These are phyloP conservation scores for Adansonia digitata DNA, from an alignment of 345 rosid genomes.

Conservation along the genomic window DNA sequence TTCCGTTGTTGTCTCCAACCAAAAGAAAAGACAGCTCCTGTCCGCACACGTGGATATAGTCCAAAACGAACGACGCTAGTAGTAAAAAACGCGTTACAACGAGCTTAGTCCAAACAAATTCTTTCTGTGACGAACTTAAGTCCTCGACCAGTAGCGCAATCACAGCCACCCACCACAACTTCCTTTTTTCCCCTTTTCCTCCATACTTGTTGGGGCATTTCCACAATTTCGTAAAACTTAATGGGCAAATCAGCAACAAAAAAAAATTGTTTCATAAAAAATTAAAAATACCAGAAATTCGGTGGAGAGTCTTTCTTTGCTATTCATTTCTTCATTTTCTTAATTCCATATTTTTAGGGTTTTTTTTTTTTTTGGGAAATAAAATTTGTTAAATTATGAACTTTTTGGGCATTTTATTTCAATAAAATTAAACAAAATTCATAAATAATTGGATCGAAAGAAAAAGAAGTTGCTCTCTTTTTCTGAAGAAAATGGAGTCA, in stretches of 20 bases:
- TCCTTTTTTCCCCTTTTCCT: background rate
- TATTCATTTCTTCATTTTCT: background rate
- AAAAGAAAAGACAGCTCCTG: background rate
- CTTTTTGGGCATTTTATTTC: background rate
- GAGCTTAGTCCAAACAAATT: slow-evolving; percentile 1
- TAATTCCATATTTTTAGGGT: slow-evolving; percentile 14
- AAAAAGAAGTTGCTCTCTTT: background rate
- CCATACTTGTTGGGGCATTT: background rate
- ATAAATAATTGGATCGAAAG: background rate
- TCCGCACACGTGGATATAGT: background rate
- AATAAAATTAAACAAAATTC: background rate
- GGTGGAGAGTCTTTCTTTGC: slow-evolving; percentile 22
- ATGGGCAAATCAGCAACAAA: slow-evolving; percentile 4
- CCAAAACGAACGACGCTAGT: background rate
- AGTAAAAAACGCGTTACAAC: background rate
- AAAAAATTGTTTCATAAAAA: background rate
- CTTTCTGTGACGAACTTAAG: background rate
- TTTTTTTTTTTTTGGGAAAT: background rate
- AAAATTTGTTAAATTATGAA: background rate
- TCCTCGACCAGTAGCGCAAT: background rate
- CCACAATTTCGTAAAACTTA: background rate
- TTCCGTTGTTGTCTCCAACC: background rate
- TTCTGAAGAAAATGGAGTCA: slow-evolving; percentile 27
- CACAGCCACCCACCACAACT: background rate
- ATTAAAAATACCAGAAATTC: slow-evolving; percentile 18